Conservation (phyloP, 2,329 filamentous ascomycete species). For the Cryphonectria carpinicola region DNA sequence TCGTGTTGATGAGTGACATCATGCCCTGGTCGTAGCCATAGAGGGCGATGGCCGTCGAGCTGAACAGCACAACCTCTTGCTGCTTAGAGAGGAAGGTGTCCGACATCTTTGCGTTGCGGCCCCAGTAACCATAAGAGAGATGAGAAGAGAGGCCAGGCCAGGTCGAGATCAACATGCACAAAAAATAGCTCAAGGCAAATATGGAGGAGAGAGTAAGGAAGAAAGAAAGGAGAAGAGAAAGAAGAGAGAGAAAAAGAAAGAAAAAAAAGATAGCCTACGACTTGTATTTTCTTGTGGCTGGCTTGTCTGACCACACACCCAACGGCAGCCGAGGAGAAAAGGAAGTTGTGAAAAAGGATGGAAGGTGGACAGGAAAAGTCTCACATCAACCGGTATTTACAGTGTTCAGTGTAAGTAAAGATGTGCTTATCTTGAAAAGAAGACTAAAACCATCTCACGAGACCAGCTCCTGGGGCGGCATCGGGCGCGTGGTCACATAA, state of each 20-base stretch:
- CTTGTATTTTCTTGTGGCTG: neutral
- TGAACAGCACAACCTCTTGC: slow-evolving; percentile 42
- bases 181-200: neutral
- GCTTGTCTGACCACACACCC: neutral
- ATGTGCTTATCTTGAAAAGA: neutral
- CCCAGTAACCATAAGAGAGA: neutral
- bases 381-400: neutral
- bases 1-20: slow-evolving; percentile 43
- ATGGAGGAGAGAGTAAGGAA: too few species aligned
- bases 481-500: neutral
- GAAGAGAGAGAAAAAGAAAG: too few species aligned
- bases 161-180: neutral
- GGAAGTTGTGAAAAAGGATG: neutral
- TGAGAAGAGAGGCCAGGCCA: neutral
- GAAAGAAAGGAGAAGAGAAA: neutral
- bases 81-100: slow-evolving; percentile 37
- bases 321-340: neutral
- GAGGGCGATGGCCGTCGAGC: slow-evolving; percentile 43
- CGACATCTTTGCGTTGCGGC: slow-evolving; percentile 13
- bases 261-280: neutral
- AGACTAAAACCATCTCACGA: slow-evolving; percentile 3
- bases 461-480: neutral
- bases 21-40: slow-evolving; percentile 43
- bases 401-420: neutral
- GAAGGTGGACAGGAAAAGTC: neutral